Conservation (phyloP, 75 land plant genomes). For the Picea glauca region DNA sequence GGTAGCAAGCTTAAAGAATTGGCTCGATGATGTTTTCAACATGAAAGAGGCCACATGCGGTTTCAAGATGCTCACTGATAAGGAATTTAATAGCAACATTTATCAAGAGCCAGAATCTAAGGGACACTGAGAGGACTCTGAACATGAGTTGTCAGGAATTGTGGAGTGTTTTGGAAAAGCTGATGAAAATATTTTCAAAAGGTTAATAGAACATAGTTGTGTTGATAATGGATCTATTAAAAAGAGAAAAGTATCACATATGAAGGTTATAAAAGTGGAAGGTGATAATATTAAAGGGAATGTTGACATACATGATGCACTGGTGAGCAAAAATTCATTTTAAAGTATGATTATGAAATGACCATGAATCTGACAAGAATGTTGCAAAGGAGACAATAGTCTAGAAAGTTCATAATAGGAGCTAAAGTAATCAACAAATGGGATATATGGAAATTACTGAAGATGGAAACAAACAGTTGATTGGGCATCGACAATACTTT, state of each 20-base stretch:
- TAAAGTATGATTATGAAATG: too few relatives aligned
- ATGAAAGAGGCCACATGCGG: too few relatives aligned
- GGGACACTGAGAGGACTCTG: too few relatives aligned
- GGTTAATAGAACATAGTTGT: neutral
- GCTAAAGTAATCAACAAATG: neutral
- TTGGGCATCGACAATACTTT: too few relatives aligned
- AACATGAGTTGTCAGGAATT: neutral
- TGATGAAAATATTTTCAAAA: neutral
- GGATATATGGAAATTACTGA: neutral
- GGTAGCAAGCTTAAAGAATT: too few relatives aligned
- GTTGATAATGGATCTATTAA: neutral
- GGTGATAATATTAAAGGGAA: neutral
- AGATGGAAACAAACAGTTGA: slow-evolving; percentile 4
- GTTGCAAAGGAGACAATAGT: neutral
- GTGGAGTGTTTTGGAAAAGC: neutral
- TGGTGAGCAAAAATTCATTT: neutral
- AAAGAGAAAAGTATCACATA: neutral
- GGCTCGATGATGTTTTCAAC: too few relatives aligned
- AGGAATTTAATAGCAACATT: too few relatives aligned
- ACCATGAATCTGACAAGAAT: neutral
- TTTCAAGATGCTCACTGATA: too few relatives aligned
- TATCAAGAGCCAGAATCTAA: too few relatives aligned
- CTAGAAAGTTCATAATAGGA: neutral
- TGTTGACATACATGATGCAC: neutral
- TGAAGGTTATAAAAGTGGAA: neutral